Base-by-base conservation (phyloP, 257 asterid genomes). In the Ophiorrhiza pumila region DNA sequence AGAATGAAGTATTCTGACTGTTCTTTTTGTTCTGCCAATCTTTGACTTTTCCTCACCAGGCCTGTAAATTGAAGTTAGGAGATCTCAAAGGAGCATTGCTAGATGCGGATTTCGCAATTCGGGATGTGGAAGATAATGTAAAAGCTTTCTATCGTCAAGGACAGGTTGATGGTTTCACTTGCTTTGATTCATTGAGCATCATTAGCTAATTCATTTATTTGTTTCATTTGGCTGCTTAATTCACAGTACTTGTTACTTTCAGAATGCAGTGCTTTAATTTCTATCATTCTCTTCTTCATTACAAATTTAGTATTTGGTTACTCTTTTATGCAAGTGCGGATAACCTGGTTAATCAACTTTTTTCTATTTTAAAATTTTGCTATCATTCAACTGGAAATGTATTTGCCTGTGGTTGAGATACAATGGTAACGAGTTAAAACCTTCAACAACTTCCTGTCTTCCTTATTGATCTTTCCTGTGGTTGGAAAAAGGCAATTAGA, bases 131-230 rank as follows among this genome's bases (percentile, higher is more conserved):
- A 47, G 80, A 83, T 39, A 78, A 83, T 55, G 76, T 76, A 22
- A 83, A 83, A 53, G 87, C 81, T 42, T 78, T 75, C 75, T 83
- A 73, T 56, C 87, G 85, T 55, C 85, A 69, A 76, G 85, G 87
- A 68, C 87, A 83, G 87, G 87, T 83, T 39, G 50, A 67, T 55
- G 49, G 58, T 25, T 46, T 39, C 29, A 15, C 58, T 75, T 43
- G 45, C 64, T 62, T 14, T 71, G 7, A 34, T 55, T 39, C 29
- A 68, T n/a, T 46, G 45, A 65, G 23, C 13, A 5, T 23, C 13
- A 5, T 23, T n/a, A 39, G 45, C 59, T 67, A 20, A 67, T 45
- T 37, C 17, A 46, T 37, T 69, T 73, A 37, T 20, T n/a, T 72
- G 20, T 52, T 29, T 5, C 7, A 22, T 55, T 74, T 27, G 53